Conservation (phyloP, 305 asterid genomes). For the Fraxinus nigra region DNA sequence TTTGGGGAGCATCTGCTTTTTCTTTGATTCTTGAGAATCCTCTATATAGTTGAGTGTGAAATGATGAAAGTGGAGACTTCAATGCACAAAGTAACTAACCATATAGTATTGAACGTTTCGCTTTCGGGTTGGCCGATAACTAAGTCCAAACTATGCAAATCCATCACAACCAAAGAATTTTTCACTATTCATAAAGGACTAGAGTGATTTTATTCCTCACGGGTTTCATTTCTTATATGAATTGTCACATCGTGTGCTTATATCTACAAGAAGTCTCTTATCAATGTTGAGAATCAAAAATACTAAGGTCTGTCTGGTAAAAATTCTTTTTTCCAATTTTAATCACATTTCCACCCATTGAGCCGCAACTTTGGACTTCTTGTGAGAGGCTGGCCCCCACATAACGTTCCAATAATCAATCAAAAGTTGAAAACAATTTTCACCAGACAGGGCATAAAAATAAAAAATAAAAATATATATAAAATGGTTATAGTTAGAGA, state of each 20-base stretch:
- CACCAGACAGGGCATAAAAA: too few species aligned
- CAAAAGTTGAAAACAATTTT: too few species aligned
- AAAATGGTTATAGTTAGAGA: background rate
- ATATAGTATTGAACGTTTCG: conserved; percentile 27
- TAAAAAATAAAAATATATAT: background rate
- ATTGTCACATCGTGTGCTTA: conserved; percentile 21
- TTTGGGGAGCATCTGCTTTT: background rate
- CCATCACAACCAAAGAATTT: background rate
- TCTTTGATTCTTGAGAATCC: conserved; percentile 7
- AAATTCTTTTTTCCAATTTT: too few species aligned
- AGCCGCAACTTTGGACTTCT: too few species aligned
- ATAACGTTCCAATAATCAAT: too few species aligned
- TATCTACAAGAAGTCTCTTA: background rate
- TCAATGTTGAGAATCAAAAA: background rate
- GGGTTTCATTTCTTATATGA: background rate
- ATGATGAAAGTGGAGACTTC: conserved; percentile 24
- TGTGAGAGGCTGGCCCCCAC: too few species aligned
- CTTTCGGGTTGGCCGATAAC: conserved; percentile 25
- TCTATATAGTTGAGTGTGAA: conserved; percentile 18
- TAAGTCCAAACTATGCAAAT: background rate
- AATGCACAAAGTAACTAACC: conserved; percentile 19
- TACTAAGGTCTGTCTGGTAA: too few species aligned
- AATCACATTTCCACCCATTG: too few species aligned
- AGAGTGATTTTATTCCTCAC: background rate
- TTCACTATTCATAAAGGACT: background rate